These are phyloP conservation scores for Coemansia sp. DNA, from an alignment of 192 early-diverging fungal species.

Conservation along the genomic window DNA sequence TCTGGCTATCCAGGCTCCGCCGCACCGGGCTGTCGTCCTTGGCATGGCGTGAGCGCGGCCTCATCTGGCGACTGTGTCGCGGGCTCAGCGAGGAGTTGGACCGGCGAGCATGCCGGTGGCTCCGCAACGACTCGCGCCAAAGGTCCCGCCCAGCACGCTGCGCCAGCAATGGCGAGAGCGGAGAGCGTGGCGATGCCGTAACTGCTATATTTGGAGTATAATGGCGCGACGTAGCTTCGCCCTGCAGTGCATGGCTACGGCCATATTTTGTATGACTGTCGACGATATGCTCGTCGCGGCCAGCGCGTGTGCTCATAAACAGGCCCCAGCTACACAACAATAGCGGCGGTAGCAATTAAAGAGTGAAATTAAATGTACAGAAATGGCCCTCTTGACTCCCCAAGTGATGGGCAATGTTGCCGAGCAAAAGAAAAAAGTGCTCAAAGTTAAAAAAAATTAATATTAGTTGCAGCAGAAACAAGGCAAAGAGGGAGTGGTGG, in stretches of 20 bases:
- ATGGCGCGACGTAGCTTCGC: constrained; percentile 2
- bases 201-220: constrained; percentile 12
- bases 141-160: constrained; percentile 7
- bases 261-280: not conserved
- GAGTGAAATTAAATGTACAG: not conserved
- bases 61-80: not conserved
- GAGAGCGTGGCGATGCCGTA: constrained; percentile 21
- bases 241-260: constrained; percentile 1
- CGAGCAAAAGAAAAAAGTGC: not conserved
- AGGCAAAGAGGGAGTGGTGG: not conserved
- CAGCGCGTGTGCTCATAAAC: not conserved
- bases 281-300: not conserved
- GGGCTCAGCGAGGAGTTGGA: constrained; percentile 5
- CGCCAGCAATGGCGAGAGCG: constrained; percentile 5
- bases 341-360: not conserved
- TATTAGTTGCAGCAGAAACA: constrained; percentile 1
- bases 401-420: not conserved
- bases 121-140: constrained; percentile 13
- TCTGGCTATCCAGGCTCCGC: constrained; percentile 47
- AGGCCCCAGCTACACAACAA: not conserved
- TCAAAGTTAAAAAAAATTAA: not conserved
- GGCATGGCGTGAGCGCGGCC: not conserved
- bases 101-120: constrained; percentile 3
- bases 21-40: constrained; percentile 13
- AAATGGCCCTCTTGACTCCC: constrained; percentile 1